Conservation (phyloP, 106 monocot genomes). For the Platanthera guangdongensis region DNA sequence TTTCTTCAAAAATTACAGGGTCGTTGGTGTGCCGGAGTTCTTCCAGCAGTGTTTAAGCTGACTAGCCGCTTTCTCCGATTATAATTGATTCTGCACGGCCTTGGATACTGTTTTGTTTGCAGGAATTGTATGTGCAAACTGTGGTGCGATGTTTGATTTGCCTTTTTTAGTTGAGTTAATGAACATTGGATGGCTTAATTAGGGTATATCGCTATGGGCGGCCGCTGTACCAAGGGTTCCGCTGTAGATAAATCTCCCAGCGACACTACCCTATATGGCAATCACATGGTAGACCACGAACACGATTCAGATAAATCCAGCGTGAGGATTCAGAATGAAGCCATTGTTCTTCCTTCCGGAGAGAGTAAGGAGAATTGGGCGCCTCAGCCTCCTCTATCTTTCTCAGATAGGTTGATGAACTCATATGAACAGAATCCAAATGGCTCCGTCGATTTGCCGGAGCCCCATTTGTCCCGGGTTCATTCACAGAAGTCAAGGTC, state of each 20-base stretch:
- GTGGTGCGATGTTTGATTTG: not conserved
- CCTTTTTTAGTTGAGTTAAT: not conserved
- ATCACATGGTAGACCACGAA: conserved; percentile 33
- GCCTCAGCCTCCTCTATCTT: conserved; percentile 24
- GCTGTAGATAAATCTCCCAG: conserved; percentile 91
- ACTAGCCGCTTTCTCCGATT: not conserved
- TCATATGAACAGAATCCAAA: not conserved
- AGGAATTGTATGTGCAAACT: not conserved
- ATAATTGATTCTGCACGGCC: not conserved
- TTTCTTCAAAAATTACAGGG: conserved; percentile 1
- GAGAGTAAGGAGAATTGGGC: conserved; percentile 30
- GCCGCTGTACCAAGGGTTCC: conserved; percentile 63
- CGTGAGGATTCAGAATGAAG: conserved; percentile 14
- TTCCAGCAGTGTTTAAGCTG: not conserved
- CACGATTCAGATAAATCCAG: conserved; percentile 7
- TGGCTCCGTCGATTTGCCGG: conserved; percentile 7
- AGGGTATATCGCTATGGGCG: conserved; percentile 45
- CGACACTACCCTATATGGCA: conserved; percentile 52
- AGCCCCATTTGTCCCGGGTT: conserved; percentile 44
- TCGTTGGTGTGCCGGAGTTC: not conserved
- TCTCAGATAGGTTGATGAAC: conserved; percentile 24
- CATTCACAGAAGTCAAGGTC: conserved; percentile 57
- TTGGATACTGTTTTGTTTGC: not conserved
- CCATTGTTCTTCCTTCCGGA: not conserved
- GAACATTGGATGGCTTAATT: not conserved